Evolutionary conservation across 2,329 filamentous ascomycete genomes (phyloP), one percentile per base, ranked within the genome.

Genomic region (Apiospora sp.): DNA sequence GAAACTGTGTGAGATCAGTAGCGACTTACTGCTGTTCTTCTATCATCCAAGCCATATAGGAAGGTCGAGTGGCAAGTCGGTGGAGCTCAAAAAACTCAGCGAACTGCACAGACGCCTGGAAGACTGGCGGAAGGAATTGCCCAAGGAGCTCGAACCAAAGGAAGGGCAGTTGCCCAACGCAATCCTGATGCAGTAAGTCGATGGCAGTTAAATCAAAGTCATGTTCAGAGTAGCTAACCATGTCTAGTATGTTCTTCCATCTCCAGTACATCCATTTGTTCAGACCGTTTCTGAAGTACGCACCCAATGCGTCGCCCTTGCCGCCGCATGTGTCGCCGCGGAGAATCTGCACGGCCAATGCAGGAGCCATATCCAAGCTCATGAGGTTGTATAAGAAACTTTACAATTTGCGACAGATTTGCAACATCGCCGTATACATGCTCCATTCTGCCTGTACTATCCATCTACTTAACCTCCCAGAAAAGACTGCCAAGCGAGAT

Each of bases 371-470:
- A 71, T 98, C 95, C 0, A 98, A 98, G 79, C 86, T 98, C n/a
- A 92, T 98, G 84, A 92, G 96, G 0, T 85, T 98, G 1, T 99
- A 98, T 84, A 98, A 97, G 82, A 94, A 96, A 76, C 92, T 92
- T 0, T 97, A 98, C 82, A 94, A 96, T 13, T 84, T 98, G 16
- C 91, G 94, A 5, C 96, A 98, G 80, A 98, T 99, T 46, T 97
- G 94, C 84, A 98, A 98, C 79, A 94, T 98, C 77, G 95, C 93
- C 3, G 95, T 98, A 0, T 99, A 99, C 82, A 98, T 98, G 83
- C 89, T 93, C 0, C 96, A 98, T 81, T 96, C 94, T 5, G 95
- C 96, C 43, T 98, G 95, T 80, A 98, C 95, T 0, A 97, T 98
- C 51, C 96, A 98, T 78, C 85, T 99, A 27, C 90, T 99, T 48